phyloP scores from a whole-genome alignment of 805 yeast genomes.

The Wickerhamiella nectarea region DNA sequence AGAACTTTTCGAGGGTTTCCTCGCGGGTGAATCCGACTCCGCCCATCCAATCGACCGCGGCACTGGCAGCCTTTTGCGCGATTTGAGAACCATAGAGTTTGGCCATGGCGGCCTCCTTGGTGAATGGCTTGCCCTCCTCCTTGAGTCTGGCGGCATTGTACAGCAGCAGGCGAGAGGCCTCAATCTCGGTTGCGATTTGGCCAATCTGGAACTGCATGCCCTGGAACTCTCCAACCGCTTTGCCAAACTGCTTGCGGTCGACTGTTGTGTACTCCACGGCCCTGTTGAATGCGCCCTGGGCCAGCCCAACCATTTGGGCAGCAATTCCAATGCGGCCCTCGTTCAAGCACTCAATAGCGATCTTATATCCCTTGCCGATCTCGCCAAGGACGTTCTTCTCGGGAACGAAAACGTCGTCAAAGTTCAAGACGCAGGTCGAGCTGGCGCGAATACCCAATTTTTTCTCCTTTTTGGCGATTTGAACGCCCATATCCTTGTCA shows the following conservation, averaged over 20 bases:
- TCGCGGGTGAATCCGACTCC: conserved; percentile 36
- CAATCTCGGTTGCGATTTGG: conserved; percentile 32
- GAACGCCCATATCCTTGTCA: conserved; percentile 30
- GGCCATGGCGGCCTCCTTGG: conserved; percentile 35
- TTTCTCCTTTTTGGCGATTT: conserved; percentile 33
- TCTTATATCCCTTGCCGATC: conserved; percentile 34
- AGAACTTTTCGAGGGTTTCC: conserved; percentile 31
- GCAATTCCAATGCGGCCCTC: conserved; percentile 36
- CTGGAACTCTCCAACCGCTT: conserved; percentile 32
- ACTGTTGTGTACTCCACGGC: conserved; percentile 29
- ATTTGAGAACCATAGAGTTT: conserved; percentile 30
- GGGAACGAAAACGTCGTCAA: conserved; percentile 32
- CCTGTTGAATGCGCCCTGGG: conserved; percentile 32
- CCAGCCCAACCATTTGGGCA: conserved; percentile 34
- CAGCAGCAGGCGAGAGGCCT: conserved; percentile 31
- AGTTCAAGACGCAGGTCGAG: conserved; percentile 30
- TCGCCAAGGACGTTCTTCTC: conserved; percentile 31
- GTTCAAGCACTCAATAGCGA: conserved; percentile 32
- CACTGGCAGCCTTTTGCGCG: conserved; percentile 30
- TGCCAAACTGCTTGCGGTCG: conserved; percentile 33
- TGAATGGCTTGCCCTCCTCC: conserved; percentile 30
- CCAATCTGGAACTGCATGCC: conserved; percentile 37
- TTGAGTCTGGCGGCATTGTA: conserved; percentile 35
- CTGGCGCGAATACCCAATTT: conserved; percentile 33
- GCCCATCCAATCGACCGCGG: conserved; percentile 36